Evolutionary conservation across 148 eudicot genomes (phyloP), one percentile per base, ranked within the genome.

Genomic region (Fallopia convolvulus): DNA sequence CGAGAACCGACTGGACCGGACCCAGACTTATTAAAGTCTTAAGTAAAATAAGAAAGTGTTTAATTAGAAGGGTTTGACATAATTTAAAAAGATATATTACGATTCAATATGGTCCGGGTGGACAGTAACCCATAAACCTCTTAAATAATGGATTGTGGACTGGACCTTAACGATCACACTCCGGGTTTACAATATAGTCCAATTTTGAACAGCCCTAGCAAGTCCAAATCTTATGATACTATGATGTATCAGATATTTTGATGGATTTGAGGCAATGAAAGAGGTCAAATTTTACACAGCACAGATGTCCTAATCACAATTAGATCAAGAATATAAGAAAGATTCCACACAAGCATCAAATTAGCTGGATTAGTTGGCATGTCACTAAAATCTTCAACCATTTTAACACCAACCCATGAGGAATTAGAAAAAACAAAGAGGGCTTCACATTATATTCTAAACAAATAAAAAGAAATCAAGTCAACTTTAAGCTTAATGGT

Each of bases 401-500:
- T 30, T 61, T 9, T 26, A 61, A 61, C 70, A 61, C 70, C 13
- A 61, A 61, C 68, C 70, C 70, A 26, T 61, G 70, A 61, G 39
- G 5, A 26, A 26, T 26, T 26, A 26, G 30, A 12, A 30, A 61
- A 61, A 52, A 6, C 1, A 12, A 17, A 53, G 8, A 30, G 15
- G 15, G 26, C 68, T 61, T 61, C 36, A 61, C 68, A 61, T 61
- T 61, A 61, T 55, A 55, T 6, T 55, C 61, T 55, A 55, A n/a
- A 18, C 23, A 55, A 55, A 55, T 55, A 20, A 55, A 73, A n/a
- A 23, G 13, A 72, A 47, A 15, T 82, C 81, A 89, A 75, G 87
- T 88, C 76, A 90, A 84, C 49, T 91, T 93, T 77, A 93, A 74
- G 60, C 87, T 89, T 55, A 94, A 76, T 60, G 85, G 80, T 79